These are phyloP conservation scores for Coemansia biformis DNA, from an alignment of 192 early-diverging fungal genomes.

Conservation along the genomic window DNA sequence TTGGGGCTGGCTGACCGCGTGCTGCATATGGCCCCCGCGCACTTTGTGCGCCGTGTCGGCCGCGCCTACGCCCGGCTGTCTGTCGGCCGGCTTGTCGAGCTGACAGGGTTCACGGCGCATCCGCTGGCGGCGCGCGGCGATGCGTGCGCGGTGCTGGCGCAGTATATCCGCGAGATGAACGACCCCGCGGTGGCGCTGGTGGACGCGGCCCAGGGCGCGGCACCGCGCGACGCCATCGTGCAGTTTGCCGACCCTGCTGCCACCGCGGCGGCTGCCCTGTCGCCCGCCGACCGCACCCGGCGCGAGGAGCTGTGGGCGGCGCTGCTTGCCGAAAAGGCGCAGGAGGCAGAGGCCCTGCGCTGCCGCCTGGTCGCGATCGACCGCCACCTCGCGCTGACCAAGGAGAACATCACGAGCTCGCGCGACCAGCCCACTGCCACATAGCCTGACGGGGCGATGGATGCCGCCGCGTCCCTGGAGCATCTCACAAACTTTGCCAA, in stretches of 20 bases:
- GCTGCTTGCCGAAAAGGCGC: conserved; percentile 9
- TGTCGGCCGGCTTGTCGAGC: conserved; percentile 12
- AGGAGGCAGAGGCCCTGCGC: conserved; percentile 13
- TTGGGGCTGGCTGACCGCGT: conserved; percentile 10
- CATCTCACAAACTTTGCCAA: too few species aligned
- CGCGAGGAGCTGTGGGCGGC: conserved; percentile 22
- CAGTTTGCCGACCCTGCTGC: conserved; percentile 7
- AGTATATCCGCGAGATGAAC: conserved; percentile 22
- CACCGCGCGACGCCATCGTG: conserved; percentile 7
- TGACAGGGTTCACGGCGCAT: conserved; percentile 22
- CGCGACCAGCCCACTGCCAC: conserved; percentile 8
- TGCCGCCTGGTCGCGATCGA: conserved; percentile 18
- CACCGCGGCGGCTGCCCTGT: background rate
- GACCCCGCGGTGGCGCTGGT: conserved; percentile 20
- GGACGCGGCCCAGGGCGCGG: background rate
- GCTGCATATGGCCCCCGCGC: conserved; percentile 18
- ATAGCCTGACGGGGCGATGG: too few species aligned
- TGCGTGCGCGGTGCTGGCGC: conserved; percentile 9
- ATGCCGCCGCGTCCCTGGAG: too few species aligned
- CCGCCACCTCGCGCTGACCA: conserved; percentile 36
- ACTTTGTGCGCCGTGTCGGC: conserved; percentile 17
- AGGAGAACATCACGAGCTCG: conserved; percentile 14
- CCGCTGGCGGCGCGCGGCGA: conserved; percentile 14
- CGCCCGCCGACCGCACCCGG: background rate
- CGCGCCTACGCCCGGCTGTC: conserved; percentile 21